These are phyloP conservation scores for Alternaria novae-zelandiae DNA, from an alignment of 2,329 filamentous ascomycete genomes.

Conservation along the genomic window DNA sequence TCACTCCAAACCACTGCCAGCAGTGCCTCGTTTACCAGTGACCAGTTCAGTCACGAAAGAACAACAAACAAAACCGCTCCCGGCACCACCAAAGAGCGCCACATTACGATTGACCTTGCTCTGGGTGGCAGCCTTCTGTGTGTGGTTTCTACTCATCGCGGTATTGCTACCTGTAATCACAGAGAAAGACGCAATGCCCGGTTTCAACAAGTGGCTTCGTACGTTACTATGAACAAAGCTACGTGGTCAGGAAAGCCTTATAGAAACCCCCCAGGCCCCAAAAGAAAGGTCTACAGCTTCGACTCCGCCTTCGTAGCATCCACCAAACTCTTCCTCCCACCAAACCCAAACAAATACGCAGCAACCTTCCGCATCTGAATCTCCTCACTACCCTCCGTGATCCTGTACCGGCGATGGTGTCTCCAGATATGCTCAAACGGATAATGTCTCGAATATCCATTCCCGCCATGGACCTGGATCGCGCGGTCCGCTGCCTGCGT, in stretches of 20 bases:
- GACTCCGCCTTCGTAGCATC: constrained; percentile 41
- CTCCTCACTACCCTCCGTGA: constrained; percentile 70
- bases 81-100: not conserved
- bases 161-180: constrained; percentile 7
- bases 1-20: constrained; percentile 1
- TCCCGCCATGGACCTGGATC: constrained; percentile 67
- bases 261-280: too few relatives aligned
- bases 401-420: constrained; percentile 67
- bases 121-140: not conserved
- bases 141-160: constrained; percentile 7
- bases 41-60: too few relatives aligned
- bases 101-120: not conserved
- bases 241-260: too few relatives aligned
- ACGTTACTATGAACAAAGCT: not conserved
- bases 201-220: constrained; percentile 20
- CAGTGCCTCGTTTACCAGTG: not conserved
- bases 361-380: constrained; percentile 72
- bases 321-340: constrained; percentile 51
- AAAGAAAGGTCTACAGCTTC: too few relatives aligned
- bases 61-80: not conserved
- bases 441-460: constrained; percentile 64
- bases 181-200: constrained; percentile 11
- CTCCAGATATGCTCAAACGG: constrained; percentile 71
- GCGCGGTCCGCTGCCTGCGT: constrained; percentile 67
- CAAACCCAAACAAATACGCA: constrained; percentile 64